Evolutionary conservation across 148 eudicot species (phyloP).

Genomic region (Fagopyrum tataricum): DNA sequence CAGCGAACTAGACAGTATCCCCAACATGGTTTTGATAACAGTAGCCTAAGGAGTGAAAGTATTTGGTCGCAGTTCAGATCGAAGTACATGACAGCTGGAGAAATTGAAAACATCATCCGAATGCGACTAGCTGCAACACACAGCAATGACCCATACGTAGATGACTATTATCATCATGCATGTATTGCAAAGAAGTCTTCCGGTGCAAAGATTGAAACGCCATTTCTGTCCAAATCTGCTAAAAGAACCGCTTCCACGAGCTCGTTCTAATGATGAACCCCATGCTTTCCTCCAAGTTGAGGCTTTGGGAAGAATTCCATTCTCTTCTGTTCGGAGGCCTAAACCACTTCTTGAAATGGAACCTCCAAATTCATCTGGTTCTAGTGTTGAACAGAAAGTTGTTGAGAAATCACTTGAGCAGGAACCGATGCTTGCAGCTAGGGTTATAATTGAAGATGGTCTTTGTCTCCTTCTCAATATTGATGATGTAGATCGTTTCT

Average conservation of each 20-base stretch:
- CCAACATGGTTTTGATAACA: slow-evolving; percentile 43
- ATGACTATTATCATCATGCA: slow-evolving; percentile 96
- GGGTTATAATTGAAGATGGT: slow-evolving; percentile 64
- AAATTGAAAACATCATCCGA: slow-evolving; percentile 76
- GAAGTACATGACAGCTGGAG: slow-evolving; percentile 77
- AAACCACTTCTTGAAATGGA: slow-evolving; percentile 92
- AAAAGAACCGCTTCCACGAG: slow-evolving; percentile 47
- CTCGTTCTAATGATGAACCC: slow-evolving; percentile 53
- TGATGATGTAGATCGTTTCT: slow-evolving; percentile 67
- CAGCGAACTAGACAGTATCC: slow-evolving; percentile 45
- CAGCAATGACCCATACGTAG: slow-evolving; percentile 83
- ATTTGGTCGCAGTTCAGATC: slow-evolving; percentile 59
- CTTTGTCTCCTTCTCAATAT: slow-evolving; percentile 61
- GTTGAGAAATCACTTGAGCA: slow-evolving; percentile 67
- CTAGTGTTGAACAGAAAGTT: slow-evolving; percentile 24
- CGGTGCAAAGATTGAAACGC: slow-evolving; percentile 48
- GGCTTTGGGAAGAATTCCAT: slow-evolving; percentile 67
- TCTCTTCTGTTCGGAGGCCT: slow-evolving; percentile 87
- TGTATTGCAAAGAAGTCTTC: slow-evolving; percentile 54
- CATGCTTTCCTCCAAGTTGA: slow-evolving; percentile 82
- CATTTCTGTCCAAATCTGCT: slow-evolving; percentile 74
- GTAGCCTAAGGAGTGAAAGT: slow-evolving; percentile 19
- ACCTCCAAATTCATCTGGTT: slow-evolving; percentile 32
- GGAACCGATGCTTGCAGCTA: slow-evolving; percentile 90
- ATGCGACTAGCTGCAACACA: slow-evolving; percentile 74